Evolutionary conservation across 73 alveolate genomes (phyloP).

Genomic region (Breviolum minutum): DNA sequence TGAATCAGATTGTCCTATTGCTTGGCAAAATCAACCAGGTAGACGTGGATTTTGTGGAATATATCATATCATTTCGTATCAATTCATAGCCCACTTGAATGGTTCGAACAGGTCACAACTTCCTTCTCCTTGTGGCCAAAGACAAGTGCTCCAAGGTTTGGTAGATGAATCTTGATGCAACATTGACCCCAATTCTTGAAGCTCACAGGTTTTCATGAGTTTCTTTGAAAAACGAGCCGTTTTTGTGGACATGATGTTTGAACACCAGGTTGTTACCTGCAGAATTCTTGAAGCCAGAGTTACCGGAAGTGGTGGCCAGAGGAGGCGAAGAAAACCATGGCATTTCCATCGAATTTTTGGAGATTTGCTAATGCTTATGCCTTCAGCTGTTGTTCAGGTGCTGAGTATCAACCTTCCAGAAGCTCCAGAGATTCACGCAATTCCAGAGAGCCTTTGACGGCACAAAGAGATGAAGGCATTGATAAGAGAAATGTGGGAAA

Average conservation of each 20-base stretch:
- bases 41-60: too few species aligned
- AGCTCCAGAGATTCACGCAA: not conserved
- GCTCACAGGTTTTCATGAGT: not conserved
- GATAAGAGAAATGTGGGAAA: too few species aligned
- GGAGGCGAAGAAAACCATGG: not conserved
- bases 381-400: not conserved
- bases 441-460: too few species aligned
- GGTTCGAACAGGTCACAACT: not conserved
- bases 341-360: not conserved
- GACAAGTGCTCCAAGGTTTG: not conserved
- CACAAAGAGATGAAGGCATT: too few species aligned
- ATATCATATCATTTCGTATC: too few species aligned
- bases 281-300: not conserved
- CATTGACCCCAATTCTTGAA: not conserved
- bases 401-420: not conserved
- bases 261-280: not conserved
- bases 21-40: too few species aligned
- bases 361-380: not conserved
- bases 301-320: not conserved
- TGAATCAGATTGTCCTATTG: too few species aligned
- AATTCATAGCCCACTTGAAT: too few species aligned
- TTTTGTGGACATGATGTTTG: not conserved
- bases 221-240: too few species aligned
- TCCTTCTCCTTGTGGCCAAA: conserved; percentile 19
- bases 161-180: too few species aligned